These are phyloP conservation scores for Euphorbia pulcherrima DNA, from an alignment of 345 rosid species.

Conservation along the genomic window DNA sequence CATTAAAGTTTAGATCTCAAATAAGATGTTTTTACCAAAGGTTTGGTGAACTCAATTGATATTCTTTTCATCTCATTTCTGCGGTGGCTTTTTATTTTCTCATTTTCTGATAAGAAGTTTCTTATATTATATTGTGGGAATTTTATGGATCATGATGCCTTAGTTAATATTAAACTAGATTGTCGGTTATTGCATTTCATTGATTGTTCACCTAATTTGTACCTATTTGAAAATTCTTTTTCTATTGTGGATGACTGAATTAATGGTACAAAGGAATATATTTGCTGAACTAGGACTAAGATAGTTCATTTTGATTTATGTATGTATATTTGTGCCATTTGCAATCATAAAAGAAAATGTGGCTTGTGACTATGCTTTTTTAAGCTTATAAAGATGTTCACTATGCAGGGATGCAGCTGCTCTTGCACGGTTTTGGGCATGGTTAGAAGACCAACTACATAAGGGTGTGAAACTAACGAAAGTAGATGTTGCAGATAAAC, in stretches of 20 bases:
- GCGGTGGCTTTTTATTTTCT: too few species aligned
- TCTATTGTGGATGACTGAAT: too few species aligned
- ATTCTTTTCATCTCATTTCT: too few species aligned
- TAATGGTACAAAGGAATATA: too few species aligned
- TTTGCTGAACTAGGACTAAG: too few species aligned
- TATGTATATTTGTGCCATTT: too few species aligned
- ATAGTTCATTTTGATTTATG: too few species aligned
- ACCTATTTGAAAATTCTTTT: background rate
- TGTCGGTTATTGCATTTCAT: background rate
- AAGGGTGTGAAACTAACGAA: conserved; percentile 63
- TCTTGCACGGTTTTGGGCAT: conserved; percentile 79
- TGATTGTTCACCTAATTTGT: background rate
- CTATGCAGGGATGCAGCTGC: conserved; percentile 99
- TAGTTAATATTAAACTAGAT: too few species aligned
- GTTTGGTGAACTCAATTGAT: background rate
- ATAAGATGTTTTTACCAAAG: background rate
- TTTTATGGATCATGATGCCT: background rate
- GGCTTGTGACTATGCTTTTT: too few species aligned
- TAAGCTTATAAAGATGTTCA: background rate
- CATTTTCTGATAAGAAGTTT: background rate
- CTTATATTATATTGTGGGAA: background rate
- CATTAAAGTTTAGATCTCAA: background rate
- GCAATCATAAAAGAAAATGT: too few species aligned
- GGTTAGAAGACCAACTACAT: conserved; percentile 80
- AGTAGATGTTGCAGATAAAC: conserved; percentile 81